Evolutionary conservation across 1,139 yeast genomes (phyloP), one percentile per base, ranked within the genome.

Genomic region (Magnusiomyces clavatus): DNA sequence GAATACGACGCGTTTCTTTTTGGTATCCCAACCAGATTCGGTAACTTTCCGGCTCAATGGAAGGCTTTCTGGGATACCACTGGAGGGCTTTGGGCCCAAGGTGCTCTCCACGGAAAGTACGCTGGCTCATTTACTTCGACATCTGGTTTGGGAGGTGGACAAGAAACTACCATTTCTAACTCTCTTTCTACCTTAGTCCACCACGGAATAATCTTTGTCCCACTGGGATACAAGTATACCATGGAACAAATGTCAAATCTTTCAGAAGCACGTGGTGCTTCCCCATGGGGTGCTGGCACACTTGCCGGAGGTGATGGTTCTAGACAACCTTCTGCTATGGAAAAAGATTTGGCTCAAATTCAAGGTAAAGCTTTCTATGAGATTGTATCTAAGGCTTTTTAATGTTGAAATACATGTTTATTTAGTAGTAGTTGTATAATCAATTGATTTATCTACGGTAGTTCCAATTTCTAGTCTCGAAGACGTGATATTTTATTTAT

Each of bases 261-360:
- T 55, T 76, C 74, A 17, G 89, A 85, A 73, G 78, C 80, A 54
- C 94, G 84, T 67, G 95, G 95, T 66, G 85, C 85, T 59, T 82
- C 92, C 52, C 80, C 95, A 54, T 86, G 92, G 89, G 95, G 95
- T 71, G 88, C 95, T 49, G 95, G 95, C 64, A 73, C 88, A 54
- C 76, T 77, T 61, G 90, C 95, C 40, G 90, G 82, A 60, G 76
- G 77, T 54, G 92, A 84, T 62, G 95, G 95, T 61, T 81, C 88
- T 17, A 81, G 95, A 77, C 75, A 74, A 65, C 86, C 92, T 54
- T 62, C 79, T 55, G 78, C 74, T 51, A 72, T 83, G 57, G 95
- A 86, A 73, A 71, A 78, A 64, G 77, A 78, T 60, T 63, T 86
- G 60, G 90, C 86, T 50, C 61, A 64, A 51, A 71, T 71, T 60